Evolutionary conservation across 805 yeast species (phyloP), one percentile per base, ranked within the genome.

Genomic region (Starmerella cellae): DNA sequence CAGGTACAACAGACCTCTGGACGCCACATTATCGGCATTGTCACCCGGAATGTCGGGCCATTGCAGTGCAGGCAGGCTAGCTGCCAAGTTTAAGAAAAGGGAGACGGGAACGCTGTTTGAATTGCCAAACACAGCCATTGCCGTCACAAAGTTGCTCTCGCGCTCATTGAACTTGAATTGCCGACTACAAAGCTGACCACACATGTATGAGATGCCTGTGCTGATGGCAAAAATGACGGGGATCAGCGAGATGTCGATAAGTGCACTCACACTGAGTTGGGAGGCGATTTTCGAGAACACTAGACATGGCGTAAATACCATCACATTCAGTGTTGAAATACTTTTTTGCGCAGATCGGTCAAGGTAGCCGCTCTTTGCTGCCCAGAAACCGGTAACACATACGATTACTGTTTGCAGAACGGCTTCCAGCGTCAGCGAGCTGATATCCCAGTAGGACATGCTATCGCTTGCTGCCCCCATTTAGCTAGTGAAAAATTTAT

Each of bases 111-210:
- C 70, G 10, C 94, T 82, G 66, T 88, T 88, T 35, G 95, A 83
- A 63, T 88, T 91, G 41, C 96, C 97, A 63, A 88, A 88, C 5
- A 87, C 95, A 2, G 91, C 84, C 93, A 91, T 91, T 2, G 95
- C 97, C 19, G 93, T 80, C 38, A 91, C 95, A 55, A 83, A 88
- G 63, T 88, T 87, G 3, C 82, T 58, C 62, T 91, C 96, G 13
- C 82, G 74, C 38, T 66, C 73, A 53, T 81, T 81, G 53, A 91
- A 64, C 6, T 62, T 55, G 48, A 85, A 59, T 34, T 75, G 49
- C 13, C 61, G 58, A 3, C 83, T 66, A 32, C 77, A 70, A 19
- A 73, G 23, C 24, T 64, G 62, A 5, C 95, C 81, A 28, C 84
- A 75, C 9, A 64, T 20, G 53, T 65, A 78, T 1, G 95, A 77